Evolutionary conservation across 2,329 filamentous ascomycete species (phyloP), one percentile per base, ranked within the genome.

Genomic region (Calonectria hongkongensis): DNA sequence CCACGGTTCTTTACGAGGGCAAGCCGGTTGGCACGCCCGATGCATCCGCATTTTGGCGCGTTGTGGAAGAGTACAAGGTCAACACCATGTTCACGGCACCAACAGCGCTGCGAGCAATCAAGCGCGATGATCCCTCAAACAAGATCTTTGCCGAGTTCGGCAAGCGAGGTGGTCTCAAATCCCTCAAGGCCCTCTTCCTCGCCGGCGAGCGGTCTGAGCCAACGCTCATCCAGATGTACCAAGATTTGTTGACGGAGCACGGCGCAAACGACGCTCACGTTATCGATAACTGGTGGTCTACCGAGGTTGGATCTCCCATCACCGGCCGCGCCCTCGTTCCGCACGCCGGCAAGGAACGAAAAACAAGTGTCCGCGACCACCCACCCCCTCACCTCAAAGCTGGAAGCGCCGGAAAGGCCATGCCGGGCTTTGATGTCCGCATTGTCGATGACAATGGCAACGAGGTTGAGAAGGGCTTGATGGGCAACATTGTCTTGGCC

Each of bases 201-300:
- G 96, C 96, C 0, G 96, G 96, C 9, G 96, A 98, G 82, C 88
- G 96, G 47, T 97, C 94, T 41, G 96, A 98, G 80, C 96, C 96
- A 1, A 93, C 92, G 66, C 95, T 98, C 78, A 89, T 98, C 4
- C 90, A 90, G 21, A 93, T 93, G 87, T 98, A 97, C 81, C 94
- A 97, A 81, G 87, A 91, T 6, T 88, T 98, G 3, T 85, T 98
- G 7, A 82, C 86, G 7, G 86, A 90, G 72, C 91, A 95, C 80
- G 94, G 90, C 36, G 92, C 92, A 0, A 86, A 87, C 0, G 89
- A 89, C 18, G 89, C 92, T 2, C 85, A 87, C 21, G 88, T 91
- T 16, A 82, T 91, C 47, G 89, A 91, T 79, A 91, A 91, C 80
- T 91, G 89, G 89, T 91, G 89, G 89, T 90, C 88, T 0, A 91